Percentiles rank a stretch among this genome's conserved stretches.
Evolutionary conservation across 2,329 filamentous ascomycete species (phyloP).

Genomic region (Beauveria sp.): DNA sequence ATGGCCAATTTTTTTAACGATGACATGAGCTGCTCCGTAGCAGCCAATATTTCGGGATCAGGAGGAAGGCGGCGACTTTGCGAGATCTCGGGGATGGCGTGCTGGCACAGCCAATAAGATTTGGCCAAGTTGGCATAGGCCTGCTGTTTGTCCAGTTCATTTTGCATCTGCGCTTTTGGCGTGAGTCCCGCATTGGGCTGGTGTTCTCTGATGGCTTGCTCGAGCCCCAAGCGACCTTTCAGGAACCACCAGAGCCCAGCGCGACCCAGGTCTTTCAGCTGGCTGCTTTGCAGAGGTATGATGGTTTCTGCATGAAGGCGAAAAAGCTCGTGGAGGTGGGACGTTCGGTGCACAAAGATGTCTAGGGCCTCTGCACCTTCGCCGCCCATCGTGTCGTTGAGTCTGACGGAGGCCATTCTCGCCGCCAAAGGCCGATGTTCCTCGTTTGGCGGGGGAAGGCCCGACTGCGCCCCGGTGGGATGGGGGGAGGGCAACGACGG

Average conservation of each 20-base stretch:
- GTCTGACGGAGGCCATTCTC: conserved; percentile 28
- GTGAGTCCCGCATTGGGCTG: conserved; percentile 33
- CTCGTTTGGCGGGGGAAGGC: conserved; percentile 20
- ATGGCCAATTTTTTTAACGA: conserved; percentile 66
- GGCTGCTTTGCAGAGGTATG: conserved; percentile 55
- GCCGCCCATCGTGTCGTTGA: conserved; percentile 35
- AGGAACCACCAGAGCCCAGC: conserved; percentile 86
- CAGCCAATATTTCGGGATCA: conserved; percentile 42
- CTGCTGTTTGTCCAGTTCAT: conserved; percentile 57
- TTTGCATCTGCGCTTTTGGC: conserved; percentile 45
- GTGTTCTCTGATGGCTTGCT: conserved; percentile 57
- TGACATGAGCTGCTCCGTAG: conserved; percentile 50
- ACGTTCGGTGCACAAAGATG: conserved; percentile 63
- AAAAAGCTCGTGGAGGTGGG: conserved; percentile 70
- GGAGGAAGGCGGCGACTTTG: conserved; percentile 33
- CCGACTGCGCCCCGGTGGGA: conserved; percentile 14
- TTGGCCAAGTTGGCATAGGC: conserved; percentile 83
- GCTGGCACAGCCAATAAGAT: conserved; percentile 68
- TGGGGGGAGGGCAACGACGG: conserved; percentile 15
- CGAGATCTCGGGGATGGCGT: conserved; percentile 43
- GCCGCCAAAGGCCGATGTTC: conserved; percentile 22
- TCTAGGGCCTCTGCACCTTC: conserved; percentile 59
- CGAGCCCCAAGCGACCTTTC: conserved; percentile 68
- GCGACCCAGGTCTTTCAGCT: conserved; percentile 60
- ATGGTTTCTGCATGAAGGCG: conserved; percentile 68